Conservation (phyloP, 2,329 filamentous ascomycete genomes). For the Lecanicillium sp. region DNA sequence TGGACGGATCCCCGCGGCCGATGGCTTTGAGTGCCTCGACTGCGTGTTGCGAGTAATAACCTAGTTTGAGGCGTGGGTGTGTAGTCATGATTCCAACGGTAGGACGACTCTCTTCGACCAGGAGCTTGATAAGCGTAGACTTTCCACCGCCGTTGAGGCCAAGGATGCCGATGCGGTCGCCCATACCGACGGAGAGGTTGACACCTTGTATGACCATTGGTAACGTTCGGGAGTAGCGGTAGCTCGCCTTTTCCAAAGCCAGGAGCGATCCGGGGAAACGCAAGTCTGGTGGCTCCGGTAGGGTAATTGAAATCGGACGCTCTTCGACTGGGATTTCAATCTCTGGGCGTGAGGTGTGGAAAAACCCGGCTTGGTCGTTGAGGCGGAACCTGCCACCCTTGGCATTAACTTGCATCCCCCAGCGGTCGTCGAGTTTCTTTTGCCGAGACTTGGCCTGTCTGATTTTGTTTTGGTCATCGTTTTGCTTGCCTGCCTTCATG, state of each 20-base stretch:
- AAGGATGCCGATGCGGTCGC: slow-evolving; percentile 66
- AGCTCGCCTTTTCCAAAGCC: slow-evolving; percentile 60
- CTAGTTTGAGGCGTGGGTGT: slow-evolving; percentile 62
- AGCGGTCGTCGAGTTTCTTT: slow-evolving; percentile 76
- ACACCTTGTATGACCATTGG: slow-evolving; percentile 50
- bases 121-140: slow-evolving; percentile 65
- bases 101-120: slow-evolving; percentile 52
- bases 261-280: slow-evolving; percentile 68
- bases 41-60: slow-evolving; percentile 74
- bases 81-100: slow-evolving; percentile 52
- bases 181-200: slow-evolving; percentile 60
- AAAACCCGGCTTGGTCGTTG: slow-evolving; percentile 61
- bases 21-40: slow-evolving; percentile 58
- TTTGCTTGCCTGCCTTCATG: slow-evolving; percentile 64
- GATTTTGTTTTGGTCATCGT: slow-evolving; percentile 76
- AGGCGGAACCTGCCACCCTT: slow-evolving; percentile 73
- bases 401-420: slow-evolving; percentile 65
- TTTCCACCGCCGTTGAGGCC: slow-evolving; percentile 79
- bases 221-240: slow-evolving; percentile 45
- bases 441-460: slow-evolving; percentile 78
- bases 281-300: slow-evolving; percentile 60
- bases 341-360: slow-evolving; percentile 50
- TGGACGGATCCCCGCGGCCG: slow-evolving; percentile 35
- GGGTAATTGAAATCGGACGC: slow-evolving; percentile 44
- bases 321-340: slow-evolving; percentile 63